Evolutionary conservation across 176 grass and related monocot genomes (phyloP), one percentile per base, ranked within the genome.

Genomic region (Eremochloa ophiuroides): DNA sequence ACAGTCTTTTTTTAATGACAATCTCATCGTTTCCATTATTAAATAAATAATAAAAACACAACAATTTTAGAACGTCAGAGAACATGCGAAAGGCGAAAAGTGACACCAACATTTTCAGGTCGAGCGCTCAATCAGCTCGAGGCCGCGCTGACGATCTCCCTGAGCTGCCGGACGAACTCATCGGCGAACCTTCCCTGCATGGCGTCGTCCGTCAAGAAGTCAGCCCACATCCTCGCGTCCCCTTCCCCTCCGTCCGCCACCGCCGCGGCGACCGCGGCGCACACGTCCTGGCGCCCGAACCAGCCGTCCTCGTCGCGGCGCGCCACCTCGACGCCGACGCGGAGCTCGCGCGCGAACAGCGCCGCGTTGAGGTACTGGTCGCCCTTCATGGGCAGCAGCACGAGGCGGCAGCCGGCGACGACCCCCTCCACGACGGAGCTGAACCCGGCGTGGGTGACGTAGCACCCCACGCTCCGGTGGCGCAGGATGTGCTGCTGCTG

Each of bases 401-500:
- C 89, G 0, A 91, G 73, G 15, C 59, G 65, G 56, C 85, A 85
- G n/a, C 69, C 72, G 1, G 89, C 71, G 31, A 79, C 42, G 56
- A 92, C 1, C 35, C n/a, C 86, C 65, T 92, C 89, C 40, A 85
- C 39, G 17, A 85, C 37, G 59, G 87, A 90, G 80, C 87, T 90
- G 40, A 87, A 35, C 9, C 84, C 84, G 6, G 90, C 66, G 69
- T 89, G 90, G 78, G 80, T 85, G 7, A 92, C 26, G 84, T 89
- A 92, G 80, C 86, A 89, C 0, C 90, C 90, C 8, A 89, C 86
- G 58, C 83, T 80, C 4, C 42, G 73, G 70, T 89, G 90, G n/a
- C 80, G 56, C 12, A 90, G 76, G 50, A 90, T 90, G 46, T 86
- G 88, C 81, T 87, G 80, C 77, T 91, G 89, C 71, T 80, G 89